Percentiles rank a stretch among this genome's conserved stretches.
These are phyloP conservation scores for Saccharomycopsis fermentans DNA, from an alignment of 805 yeast species.

Conservation along the genomic window DNA sequence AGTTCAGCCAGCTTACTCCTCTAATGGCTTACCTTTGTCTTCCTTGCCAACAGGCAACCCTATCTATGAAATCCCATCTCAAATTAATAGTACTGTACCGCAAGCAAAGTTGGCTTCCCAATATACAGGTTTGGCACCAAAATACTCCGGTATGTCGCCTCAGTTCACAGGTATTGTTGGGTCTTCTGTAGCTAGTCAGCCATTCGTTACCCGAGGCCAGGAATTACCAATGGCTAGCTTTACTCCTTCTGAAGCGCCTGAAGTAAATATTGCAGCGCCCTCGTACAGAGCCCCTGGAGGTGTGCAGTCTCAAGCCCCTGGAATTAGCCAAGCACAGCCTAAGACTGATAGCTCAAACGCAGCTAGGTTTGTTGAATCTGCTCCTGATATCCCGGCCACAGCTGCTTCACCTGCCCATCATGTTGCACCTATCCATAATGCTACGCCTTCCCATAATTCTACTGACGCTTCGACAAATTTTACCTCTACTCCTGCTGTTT, in stretches of 20 bases:
- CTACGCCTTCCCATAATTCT: too few species aligned
- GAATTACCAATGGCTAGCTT: not conserved
- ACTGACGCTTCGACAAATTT: too few species aligned
- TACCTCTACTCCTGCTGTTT: not conserved
- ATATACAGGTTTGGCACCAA: not conserved
- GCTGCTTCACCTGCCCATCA: too few species aligned
- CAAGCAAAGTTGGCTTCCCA: not conserved
- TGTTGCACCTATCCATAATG: too few species aligned
- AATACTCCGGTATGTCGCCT: slow-evolving; percentile 2
- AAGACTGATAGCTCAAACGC: not conserved
- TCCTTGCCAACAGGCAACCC: slow-evolving; percentile 2
- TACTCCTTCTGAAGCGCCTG: not conserved
- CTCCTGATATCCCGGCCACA: not conserved
- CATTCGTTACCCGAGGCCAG: not conserved
- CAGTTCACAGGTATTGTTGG: slow-evolving; percentile 3
- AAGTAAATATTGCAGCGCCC: not conserved
- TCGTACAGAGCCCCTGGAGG: not conserved
- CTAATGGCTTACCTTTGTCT: not conserved
- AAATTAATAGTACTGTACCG: not conserved
- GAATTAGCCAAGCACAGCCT: not conserved
- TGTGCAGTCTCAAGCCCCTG: not conserved
- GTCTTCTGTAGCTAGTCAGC: not conserved
- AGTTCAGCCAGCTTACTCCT: not conserved
- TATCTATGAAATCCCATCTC: not conserved
- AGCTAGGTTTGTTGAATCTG: not conserved